These are phyloP conservation scores for Ceratocystis diversiconidia DNA, from an alignment of 2,329 filamentous ascomycete species.

Conservation along the genomic window DNA sequence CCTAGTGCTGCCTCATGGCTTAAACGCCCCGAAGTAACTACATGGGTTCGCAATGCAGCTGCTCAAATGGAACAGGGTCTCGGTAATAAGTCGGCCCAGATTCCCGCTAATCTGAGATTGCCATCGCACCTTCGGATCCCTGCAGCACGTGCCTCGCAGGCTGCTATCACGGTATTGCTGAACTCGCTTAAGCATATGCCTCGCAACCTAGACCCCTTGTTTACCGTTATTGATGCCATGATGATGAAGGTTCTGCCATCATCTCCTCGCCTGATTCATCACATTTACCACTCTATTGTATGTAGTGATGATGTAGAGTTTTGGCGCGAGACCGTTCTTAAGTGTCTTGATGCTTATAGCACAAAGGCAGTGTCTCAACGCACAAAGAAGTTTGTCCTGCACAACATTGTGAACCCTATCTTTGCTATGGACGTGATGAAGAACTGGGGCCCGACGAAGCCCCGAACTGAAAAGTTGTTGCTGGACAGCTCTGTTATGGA, in stretches of 20 bases:
- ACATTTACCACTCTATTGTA: conserved; percentile 76
- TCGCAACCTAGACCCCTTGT: conserved; percentile 68
- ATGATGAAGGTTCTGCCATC: conserved; percentile 70
- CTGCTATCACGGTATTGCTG: conserved; percentile 73
- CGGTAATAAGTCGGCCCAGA: conserved; percentile 23
- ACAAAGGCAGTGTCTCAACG: conserved; percentile 67
- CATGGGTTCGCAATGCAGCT: conserved; percentile 51
- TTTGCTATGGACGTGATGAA: conserved; percentile 92
- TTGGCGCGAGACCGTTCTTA: conserved; percentile 66
- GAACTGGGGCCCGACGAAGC: conserved; percentile 48
- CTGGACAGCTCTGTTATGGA: conserved; percentile 82
- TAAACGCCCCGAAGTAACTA: conserved; percentile 46
- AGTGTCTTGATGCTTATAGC: conserved; percentile 78
- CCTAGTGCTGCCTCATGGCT: conserved; percentile 56
- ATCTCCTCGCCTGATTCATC: conserved; percentile 60
- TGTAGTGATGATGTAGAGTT: conserved; percentile 73
- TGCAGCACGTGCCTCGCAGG: conserved; percentile 52
- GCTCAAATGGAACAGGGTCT: conserved; percentile 56
- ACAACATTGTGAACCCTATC: conserved; percentile 87
- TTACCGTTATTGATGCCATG: conserved; percentile 69
- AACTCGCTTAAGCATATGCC: conserved; percentile 62
- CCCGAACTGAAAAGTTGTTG: conserved; percentile 43
- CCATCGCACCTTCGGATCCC: conserved; percentile 62
- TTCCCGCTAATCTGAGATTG: conserved; percentile 55
- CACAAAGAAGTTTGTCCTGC: conserved; percentile 84